Percentiles rank a stretch among this genome's conserved stretches.
Conservation (phyloP, 169 alveolate genomes). For the Perkinsus chesapeaki region DNA sequence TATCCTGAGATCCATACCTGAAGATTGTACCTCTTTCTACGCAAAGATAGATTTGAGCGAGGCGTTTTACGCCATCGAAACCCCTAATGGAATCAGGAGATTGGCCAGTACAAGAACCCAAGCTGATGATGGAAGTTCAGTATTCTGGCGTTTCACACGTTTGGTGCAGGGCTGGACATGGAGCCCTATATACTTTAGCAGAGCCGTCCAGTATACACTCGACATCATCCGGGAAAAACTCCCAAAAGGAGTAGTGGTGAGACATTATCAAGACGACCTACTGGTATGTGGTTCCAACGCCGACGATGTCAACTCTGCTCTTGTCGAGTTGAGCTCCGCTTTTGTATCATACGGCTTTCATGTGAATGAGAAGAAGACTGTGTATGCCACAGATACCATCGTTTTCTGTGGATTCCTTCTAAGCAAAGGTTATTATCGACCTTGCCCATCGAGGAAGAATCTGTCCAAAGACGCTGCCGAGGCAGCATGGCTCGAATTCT, state of each 20-base stretch:
- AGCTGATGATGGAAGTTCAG: background rate
- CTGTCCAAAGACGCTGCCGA: background rate
- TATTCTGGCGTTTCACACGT: background rate
- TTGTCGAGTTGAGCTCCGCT: background rate
- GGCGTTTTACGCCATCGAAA: background rate
- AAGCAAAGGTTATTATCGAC: background rate
- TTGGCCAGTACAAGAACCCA: background rate
- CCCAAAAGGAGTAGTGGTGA: background rate
- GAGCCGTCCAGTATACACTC: background rate
- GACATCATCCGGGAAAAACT: background rate
- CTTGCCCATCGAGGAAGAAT: background rate
- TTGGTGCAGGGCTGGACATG: background rate
- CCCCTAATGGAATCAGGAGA: background rate
- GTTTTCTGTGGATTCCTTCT: background rate
- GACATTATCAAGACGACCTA: background rate
- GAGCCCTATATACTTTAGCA: background rate
- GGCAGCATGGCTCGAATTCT: background rate
- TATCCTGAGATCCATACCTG: background rate
- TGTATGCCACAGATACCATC: background rate
- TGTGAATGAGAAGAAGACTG: background rate
- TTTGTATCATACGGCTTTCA: background rate
- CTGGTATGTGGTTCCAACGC: background rate
- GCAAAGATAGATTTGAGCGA: background rate
- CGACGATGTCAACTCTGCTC: background rate
- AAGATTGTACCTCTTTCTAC: background rate